A percentile compares a stretch with the other conserved stretches of the same genome.
These are phyloP conservation scores for Penicillium egyptiacum DNA, from an alignment of 495 filamentous ascomycete species.

Conservation along the genomic window DNA sequence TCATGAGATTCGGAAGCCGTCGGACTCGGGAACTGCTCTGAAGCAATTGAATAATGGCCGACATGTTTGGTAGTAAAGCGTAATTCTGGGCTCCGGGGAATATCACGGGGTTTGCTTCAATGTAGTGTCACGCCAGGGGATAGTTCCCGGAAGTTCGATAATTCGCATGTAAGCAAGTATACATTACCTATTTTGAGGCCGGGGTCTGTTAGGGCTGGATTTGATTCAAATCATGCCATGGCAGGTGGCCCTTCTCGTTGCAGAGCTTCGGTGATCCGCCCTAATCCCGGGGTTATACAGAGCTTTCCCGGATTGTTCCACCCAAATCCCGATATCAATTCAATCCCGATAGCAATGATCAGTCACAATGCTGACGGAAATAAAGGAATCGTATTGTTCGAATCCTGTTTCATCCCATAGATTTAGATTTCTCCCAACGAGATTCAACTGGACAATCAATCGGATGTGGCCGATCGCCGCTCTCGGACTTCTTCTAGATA, in stretches of 20 bases:
- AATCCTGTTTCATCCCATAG: background rate
- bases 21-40: slow-evolving; percentile 1
- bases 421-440: background rate
- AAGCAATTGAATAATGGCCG: background rate
- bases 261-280: background rate
- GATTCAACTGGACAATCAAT: background rate
- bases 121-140: background rate
- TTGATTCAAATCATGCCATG: slow-evolving; percentile 3
- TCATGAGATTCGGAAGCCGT: slow-evolving; percentile 8
- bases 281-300: slow-evolving; percentile 5
- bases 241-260: background rate
- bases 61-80: background rate
- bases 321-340: slow-evolving; percentile 2
- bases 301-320: slow-evolving; percentile 1
- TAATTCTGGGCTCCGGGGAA: background rate
- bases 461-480: background rate
- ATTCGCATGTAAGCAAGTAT: background rate
- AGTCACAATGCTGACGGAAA: background rate
- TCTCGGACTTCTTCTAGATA: background rate
- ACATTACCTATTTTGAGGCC: background rate
- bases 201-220: slow-evolving; percentile 5
- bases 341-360: background rate
- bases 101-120: slow-evolving; percentile 1
- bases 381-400: background rate
- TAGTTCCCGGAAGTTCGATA: background rate